These are phyloP conservation scores for Neonothopanus nambi DNA, from an alignment of 1,284 basidiomycete species.

Conservation along the genomic window DNA sequence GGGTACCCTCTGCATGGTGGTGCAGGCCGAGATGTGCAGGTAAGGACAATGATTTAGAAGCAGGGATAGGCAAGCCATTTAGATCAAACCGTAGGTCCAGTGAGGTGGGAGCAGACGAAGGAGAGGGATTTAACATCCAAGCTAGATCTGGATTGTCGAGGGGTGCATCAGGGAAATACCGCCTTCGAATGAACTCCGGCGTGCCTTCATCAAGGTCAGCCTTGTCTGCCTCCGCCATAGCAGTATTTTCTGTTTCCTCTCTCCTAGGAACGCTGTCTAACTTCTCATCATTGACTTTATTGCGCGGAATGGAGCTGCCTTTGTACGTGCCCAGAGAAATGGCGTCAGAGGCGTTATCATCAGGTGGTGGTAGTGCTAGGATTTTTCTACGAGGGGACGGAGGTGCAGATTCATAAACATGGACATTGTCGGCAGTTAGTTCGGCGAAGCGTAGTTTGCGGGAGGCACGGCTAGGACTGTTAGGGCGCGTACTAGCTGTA, in stretches of 20 bases:
- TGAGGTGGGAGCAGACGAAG: constrained; percentile 25
- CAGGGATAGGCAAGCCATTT: constrained; percentile 63
- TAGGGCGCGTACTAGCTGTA: constrained; percentile 36
- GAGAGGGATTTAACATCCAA: constrained; percentile 70
- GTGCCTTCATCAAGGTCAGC: constrained; percentile 65
- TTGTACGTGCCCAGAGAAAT: constrained; percentile 10
- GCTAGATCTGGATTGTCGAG: constrained; percentile 70
- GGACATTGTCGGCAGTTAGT: constrained; percentile 49
- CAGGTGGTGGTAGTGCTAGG: constrained; percentile 51
- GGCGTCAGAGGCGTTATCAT: constrained; percentile 39
- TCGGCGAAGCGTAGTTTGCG: constrained; percentile 48
- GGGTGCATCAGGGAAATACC: constrained; percentile 80
- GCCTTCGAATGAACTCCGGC: constrained; percentile 78
- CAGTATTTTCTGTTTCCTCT: background rate
- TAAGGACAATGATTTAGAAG: constrained; percentile 49
- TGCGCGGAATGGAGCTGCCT: background rate
- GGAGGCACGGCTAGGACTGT: constrained; percentile 38
- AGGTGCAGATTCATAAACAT: constrained; percentile 79
- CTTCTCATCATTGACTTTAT: background rate
- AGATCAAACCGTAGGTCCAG: constrained; percentile 71
- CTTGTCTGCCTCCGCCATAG: constrained; percentile 7
- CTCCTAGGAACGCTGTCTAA: background rate
- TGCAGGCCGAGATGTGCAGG: constrained; percentile 88
- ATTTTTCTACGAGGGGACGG: constrained; percentile 61
- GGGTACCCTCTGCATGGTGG: constrained; percentile 81